A percentile compares a stretch with the other conserved stretches of the same genome.
Conservation (phyloP, 495 filamentous ascomycete species). For the Chaetomium tenue region DNA sequence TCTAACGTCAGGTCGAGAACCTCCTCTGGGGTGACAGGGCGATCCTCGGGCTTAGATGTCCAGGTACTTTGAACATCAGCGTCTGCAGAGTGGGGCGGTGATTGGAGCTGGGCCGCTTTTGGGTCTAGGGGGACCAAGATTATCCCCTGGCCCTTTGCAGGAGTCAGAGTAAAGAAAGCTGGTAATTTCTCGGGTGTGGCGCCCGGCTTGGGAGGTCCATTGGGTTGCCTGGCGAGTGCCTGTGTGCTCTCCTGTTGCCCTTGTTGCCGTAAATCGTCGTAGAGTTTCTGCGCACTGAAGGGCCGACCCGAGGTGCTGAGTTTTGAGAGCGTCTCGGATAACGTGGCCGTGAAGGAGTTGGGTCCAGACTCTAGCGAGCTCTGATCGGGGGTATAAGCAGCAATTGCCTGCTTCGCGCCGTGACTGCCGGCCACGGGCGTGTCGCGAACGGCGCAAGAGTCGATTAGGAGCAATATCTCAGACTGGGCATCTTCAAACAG, state of each 20-base stretch:
- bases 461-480: conserved; percentile 50
- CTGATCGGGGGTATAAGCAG: conserved; percentile 52
- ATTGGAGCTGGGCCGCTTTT: conserved; percentile 39
- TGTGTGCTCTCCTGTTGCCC: conserved; percentile 45
- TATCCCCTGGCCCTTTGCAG: conserved; percentile 48
- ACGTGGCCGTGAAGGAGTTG: conserved; percentile 52
- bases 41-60: conserved; percentile 37
- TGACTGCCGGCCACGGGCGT: conserved; percentile 43
- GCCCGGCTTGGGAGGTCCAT: conserved; percentile 43
- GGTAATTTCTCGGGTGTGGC: conserved; percentile 44
- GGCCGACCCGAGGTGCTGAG: conserved; percentile 44
- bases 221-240: conserved; percentile 39
- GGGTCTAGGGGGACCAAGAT: conserved; percentile 45
- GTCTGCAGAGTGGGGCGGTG: conserved; percentile 42
- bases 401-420: conserved; percentile 56
- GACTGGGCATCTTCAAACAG: conserved; percentile 52
- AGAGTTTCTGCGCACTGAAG: conserved; percentile 50
- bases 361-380: conserved; percentile 41
- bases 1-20: conserved; percentile 52
- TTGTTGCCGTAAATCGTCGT: conserved; percentile 48
- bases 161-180: conserved; percentile 49
- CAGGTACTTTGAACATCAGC: conserved; percentile 35
- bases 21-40: conserved; percentile 40
- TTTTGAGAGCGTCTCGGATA: conserved; percentile 49
- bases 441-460: conserved; percentile 47